Conservation (phyloP, 768 basidiomycete species). For the Leccinum ochraceum region DNA sequence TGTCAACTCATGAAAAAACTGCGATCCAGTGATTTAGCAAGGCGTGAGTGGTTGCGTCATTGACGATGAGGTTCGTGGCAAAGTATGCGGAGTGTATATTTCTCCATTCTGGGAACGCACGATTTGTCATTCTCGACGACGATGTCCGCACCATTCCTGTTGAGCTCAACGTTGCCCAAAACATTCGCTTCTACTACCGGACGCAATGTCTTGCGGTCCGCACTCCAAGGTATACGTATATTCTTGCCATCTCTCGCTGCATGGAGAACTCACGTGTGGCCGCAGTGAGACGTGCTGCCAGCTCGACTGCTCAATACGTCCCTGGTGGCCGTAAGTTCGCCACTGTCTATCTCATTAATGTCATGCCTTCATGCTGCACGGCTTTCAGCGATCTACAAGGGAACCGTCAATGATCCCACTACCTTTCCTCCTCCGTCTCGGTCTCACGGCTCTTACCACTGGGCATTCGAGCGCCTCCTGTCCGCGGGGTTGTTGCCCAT, state of each 20-base stretch:
- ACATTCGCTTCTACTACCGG: slow-evolving; percentile 39
- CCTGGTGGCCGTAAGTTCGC: slow-evolving; percentile 67
- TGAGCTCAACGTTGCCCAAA: slow-evolving; percentile 50
- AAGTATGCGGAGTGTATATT: neutral
- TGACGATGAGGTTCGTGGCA: neutral
- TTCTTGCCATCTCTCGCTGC: neutral
- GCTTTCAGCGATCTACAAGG: slow-evolving; percentile 73
- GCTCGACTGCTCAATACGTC: slow-evolving; percentile 46
- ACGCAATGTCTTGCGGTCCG: slow-evolving; percentile 42
- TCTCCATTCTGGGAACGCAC: neutral
- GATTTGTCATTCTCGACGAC: slow-evolving; percentile 10
- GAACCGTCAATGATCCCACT: slow-evolving; percentile 94
- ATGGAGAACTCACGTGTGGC: neutral
- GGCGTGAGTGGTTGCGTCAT: neutral
- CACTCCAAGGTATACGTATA: slow-evolving; percentile 41
- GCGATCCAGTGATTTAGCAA: no score
- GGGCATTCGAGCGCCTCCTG: slow-evolving; percentile 91
- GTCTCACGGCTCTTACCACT: slow-evolving; percentile 87
- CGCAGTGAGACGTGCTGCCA: slow-evolving; percentile 44
- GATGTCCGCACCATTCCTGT: slow-evolving; percentile 53
- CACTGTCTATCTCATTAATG: neutral
- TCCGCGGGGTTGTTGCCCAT: slow-evolving; percentile 87
- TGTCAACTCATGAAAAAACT: neutral
- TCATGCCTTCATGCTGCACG: neutral
- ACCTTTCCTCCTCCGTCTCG: slow-evolving; percentile 81